These are phyloP conservation scores for Trifolium fragiferum DNA, from an alignment of 306 rosid genomes.

Conservation along the genomic window DNA sequence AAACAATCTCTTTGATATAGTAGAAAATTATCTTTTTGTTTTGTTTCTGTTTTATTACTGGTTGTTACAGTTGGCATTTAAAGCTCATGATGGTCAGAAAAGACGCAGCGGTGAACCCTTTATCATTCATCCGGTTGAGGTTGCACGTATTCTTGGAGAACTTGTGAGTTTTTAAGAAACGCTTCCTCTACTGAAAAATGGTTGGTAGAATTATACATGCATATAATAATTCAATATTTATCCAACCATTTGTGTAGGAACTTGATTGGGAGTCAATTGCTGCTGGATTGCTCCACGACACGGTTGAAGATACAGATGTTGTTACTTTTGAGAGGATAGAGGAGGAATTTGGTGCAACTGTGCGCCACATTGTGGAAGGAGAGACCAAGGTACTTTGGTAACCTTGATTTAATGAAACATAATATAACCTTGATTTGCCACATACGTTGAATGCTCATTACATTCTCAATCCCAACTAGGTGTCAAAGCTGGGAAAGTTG, in stretches of 20 bases:
- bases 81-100: conserved; percentile 98
- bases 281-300: conserved; percentile 96
- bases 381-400: conserved; percentile 82
- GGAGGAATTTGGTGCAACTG: conserved; percentile 90
- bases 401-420: conserved; percentile 25
- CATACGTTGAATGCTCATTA: conserved; percentile 37
- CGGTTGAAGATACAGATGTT: conserved; percentile 92
- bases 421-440: conserved; percentile 12
- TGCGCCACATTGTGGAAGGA: conserved; percentile 97
- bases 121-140: conserved; percentile 99
- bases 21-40: conserved; percentile 27
- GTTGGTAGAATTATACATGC: background rate
- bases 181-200: conserved; percentile 20
- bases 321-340: conserved; percentile 92
- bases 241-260: conserved; percentile 59
- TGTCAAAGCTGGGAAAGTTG: conserved; percentile 93
- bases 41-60: conserved; percentile 26
- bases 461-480: conserved; percentile 57
- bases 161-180: conserved; percentile 67
- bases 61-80: conserved; percentile 81
- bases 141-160: conserved; percentile 96
- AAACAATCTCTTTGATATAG: conserved; percentile 30
- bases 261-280: conserved; percentile 98
- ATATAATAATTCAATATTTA: conserved; percentile 36
- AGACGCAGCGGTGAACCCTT: conserved; percentile 99